phyloP scores from a whole-genome alignment of 768 basidiomycete genomes.

The Psilocybe azurescens region DNA sequence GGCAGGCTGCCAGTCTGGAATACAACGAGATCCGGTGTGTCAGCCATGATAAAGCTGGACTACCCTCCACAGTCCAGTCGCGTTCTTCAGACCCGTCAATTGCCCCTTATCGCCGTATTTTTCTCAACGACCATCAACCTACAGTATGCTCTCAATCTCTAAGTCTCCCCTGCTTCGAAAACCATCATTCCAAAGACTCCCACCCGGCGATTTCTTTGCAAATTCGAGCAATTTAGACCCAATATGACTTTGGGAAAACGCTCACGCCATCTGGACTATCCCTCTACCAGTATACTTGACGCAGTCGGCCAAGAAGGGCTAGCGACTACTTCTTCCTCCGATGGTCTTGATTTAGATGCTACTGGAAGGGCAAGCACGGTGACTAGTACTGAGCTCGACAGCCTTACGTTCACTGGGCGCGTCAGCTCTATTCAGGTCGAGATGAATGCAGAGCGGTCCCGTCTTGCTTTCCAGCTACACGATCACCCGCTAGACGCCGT shows the following conservation, averaged over 20 bases:
- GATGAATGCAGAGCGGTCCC: constrained; percentile 23
- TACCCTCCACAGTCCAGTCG: not conserved
- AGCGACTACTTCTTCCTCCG: not conserved
- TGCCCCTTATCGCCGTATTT: not conserved
- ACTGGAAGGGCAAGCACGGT: no score
- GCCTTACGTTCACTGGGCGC: no score
- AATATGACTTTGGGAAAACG: constrained; percentile 31
- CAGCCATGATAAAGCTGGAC: not conserved
- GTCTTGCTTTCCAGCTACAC: constrained; percentile 66
- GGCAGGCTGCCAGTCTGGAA: not conserved
- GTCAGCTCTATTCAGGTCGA: not conserved
- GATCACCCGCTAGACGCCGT: constrained; percentile 58
- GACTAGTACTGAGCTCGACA: no score
- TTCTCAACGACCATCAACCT: not conserved
- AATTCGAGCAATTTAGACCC: constrained; percentile 39
- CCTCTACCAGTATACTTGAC: not conserved
- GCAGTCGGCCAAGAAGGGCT: not conserved
- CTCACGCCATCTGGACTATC: constrained; percentile 19
- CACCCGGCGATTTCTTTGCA: constrained; percentile 47
- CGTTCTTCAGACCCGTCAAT: not conserved
- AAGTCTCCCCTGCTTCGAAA: constrained; percentile 1
- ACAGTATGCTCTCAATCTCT: not conserved
- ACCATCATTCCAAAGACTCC: constrained; percentile 30
- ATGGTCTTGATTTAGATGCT: not conserved
- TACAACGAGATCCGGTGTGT: not conserved